Conservation (phyloP, 2,329 filamentous ascomycete species). For the Xylariaceae sp. region DNA sequence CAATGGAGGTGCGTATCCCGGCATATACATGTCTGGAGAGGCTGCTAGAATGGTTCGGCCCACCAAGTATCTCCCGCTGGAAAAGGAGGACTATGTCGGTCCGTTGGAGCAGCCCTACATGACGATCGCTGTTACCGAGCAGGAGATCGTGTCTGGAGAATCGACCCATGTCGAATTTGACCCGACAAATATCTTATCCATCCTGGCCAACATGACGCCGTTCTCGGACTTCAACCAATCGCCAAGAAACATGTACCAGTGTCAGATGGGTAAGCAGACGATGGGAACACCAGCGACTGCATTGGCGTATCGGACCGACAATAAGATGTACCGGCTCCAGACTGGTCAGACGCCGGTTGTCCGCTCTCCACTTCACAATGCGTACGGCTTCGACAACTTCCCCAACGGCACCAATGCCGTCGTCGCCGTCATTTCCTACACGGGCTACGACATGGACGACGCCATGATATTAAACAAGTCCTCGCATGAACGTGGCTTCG, state of each 20-base stretch:
- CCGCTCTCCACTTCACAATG: constrained; percentile 85
- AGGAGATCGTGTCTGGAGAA: constrained; percentile 80
- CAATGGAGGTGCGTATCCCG: constrained; percentile 89
- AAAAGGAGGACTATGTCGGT: constrained; percentile 81
- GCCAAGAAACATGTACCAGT: constrained; percentile 98
- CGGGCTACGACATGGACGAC: constrained; percentile 99
- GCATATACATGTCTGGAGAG: constrained; percentile 87
- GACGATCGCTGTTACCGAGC: constrained; percentile 88
- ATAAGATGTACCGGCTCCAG: constrained; percentile 92
- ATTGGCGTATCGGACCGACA: constrained; percentile 82
- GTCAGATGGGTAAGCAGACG: constrained; percentile 98
- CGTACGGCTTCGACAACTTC: constrained; percentile 96
- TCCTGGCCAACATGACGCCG: constrained; percentile 96
- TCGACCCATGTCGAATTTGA: constrained; percentile 92
- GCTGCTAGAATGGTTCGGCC: constrained; percentile 83
- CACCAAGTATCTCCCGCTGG: constrained; percentile 84
- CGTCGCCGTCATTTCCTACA: constrained; percentile 97
- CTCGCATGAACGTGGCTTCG: constrained; percentile 90
- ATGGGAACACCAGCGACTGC: constrained; percentile 95
- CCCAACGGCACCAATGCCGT: constrained; percentile 94
- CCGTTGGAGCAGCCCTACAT: constrained; percentile 97
- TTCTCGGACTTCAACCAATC: constrained; percentile 99
- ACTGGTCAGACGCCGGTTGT: constrained; percentile 95
- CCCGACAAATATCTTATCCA: constrained; percentile 94
- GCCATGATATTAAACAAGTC: constrained; percentile 99